Conservation (phyloP, 805 yeast species). For the Candida succiphila region DNA sequence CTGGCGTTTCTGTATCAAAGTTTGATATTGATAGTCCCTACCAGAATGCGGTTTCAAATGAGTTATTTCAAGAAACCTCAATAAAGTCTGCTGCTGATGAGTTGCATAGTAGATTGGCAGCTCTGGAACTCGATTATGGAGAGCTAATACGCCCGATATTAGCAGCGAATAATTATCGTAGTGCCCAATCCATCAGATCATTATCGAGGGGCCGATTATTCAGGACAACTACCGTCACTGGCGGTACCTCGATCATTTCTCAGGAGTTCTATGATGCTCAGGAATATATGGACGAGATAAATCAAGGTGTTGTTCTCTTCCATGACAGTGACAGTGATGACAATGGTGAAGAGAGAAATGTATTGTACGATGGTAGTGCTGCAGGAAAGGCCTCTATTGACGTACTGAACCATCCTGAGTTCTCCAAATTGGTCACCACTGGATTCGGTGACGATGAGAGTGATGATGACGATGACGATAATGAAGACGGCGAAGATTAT, state of each 20-base stretch:
- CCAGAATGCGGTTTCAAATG: too few species aligned
- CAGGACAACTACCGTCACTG: conserved; percentile 13
- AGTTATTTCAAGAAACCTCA: too few species aligned
- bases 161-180: too few species aligned
- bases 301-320: conserved; percentile 47
- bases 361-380: not conserved
- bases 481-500: not conserved
- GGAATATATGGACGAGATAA: conserved; percentile 42
- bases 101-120: conserved; percentile 8
- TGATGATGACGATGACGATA: conserved; percentile 8
- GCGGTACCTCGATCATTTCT: conserved; percentile 22
- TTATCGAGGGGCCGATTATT: conserved; percentile 14
- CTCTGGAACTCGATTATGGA: conserved; percentile 14
- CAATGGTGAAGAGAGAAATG: conserved; percentile 2
- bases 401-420: not conserved
- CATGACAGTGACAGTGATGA: conserved; percentile 19
- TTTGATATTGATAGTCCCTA: not conserved
- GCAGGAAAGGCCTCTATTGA: not conserved
- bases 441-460: conserved; percentile 7
- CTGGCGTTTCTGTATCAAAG: conserved; percentile 1
- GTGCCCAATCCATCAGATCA: conserved; percentile 12
- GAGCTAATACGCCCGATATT: conserved; percentile 12
- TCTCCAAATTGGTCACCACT: too few species aligned
- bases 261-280: conserved; percentile 63
- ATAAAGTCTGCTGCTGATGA: too few species aligned